Conservation (phyloP, 306 rosid species). For the Vigna trinervia region DNA sequence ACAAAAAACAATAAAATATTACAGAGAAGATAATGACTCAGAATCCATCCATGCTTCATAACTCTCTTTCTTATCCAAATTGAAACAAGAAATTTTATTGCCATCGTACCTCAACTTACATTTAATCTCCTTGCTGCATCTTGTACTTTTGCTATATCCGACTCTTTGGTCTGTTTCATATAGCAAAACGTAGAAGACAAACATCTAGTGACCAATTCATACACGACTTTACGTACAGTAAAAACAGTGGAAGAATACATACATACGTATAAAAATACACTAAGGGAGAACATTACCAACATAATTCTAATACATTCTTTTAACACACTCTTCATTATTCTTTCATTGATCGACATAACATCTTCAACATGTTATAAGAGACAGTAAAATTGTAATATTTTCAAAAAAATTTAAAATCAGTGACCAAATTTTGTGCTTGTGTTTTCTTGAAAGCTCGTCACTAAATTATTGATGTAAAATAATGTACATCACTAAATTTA, state of each 20-base stretch:
- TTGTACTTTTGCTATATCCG: conserved; percentile 50
- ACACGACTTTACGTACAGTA: conserved; percentile 8
- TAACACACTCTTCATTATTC: background rate
- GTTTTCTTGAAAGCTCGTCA: background rate
- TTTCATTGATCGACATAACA: background rate
- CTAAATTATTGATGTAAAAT: background rate
- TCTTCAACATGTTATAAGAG: background rate
- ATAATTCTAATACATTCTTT: background rate
- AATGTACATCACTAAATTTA: background rate
- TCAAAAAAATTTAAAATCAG: background rate
- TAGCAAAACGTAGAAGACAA: conserved; percentile 57
- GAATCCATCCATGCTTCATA: conserved; percentile 40
- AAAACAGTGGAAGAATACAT: background rate
- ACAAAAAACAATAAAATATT: background rate
- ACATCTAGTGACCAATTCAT: conserved; percentile 15
- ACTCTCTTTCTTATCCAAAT: conserved; percentile 36
- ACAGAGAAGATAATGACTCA: conserved; percentile 39
- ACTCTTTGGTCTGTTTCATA: conserved; percentile 4
- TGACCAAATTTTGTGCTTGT: background rate
- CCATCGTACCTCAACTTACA: conserved; percentile 19
- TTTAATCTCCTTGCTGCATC: conserved; percentile 21
- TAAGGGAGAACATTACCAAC: background rate
- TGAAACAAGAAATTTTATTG: conserved; percentile 16
- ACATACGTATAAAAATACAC: conserved; percentile 15
- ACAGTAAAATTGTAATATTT: background rate